Evolutionary conservation across 805 yeast genomes (phyloP).

Genomic region (Cyberlindnera sargentensis): DNA sequence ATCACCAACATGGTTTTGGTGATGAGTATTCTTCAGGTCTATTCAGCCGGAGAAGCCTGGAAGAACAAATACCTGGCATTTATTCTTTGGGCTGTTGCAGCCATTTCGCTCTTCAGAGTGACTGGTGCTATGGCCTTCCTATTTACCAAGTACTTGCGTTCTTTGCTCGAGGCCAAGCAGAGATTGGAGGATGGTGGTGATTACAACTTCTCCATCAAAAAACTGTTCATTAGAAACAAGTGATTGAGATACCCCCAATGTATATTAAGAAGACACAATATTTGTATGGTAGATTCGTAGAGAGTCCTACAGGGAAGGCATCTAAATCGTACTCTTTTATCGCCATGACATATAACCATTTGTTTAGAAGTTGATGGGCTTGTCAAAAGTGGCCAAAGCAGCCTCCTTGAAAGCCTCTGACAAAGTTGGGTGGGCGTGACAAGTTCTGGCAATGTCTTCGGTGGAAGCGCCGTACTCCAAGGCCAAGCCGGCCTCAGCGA

Average conservation of each 20-base stretch:
- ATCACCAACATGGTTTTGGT: slow-evolving; percentile 72
- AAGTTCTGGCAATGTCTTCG: slow-evolving; percentile 94
- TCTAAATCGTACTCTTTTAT: background rate
- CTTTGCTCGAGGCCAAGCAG: slow-evolving; percentile 32
- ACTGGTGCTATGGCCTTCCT: slow-evolving; percentile 73
- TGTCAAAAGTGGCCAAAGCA: slow-evolving; percentile 83
- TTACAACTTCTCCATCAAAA: slow-evolving; percentile 14
- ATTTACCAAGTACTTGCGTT: slow-evolving; percentile 31
- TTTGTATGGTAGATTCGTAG: too few relatives aligned
- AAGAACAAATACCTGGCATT: slow-evolving; percentile 73
- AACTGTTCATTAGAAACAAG: slow-evolving; percentile 9
- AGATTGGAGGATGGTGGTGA: slow-evolving; percentile 29
- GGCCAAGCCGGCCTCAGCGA: slow-evolving; percentile 97
- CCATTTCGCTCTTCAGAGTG: slow-evolving; percentile 74
- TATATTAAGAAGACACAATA: too few relatives aligned
- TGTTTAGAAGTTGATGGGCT: slow-evolving; percentile 76
- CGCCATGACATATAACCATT: background rate
- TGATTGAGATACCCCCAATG: background rate
- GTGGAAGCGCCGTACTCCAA: slow-evolving; percentile 98
- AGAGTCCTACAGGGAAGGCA: too few relatives aligned
- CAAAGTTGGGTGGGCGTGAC: slow-evolving; percentile 98
- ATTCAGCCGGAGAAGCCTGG: slow-evolving; percentile 54
- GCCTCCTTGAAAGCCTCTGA: slow-evolving; percentile 99
- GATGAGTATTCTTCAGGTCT: slow-evolving; percentile 84
- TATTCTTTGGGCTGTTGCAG: slow-evolving; percentile 90